Conservation (phyloP, 805 yeast species). For the Torulaspora franciscae region DNA sequence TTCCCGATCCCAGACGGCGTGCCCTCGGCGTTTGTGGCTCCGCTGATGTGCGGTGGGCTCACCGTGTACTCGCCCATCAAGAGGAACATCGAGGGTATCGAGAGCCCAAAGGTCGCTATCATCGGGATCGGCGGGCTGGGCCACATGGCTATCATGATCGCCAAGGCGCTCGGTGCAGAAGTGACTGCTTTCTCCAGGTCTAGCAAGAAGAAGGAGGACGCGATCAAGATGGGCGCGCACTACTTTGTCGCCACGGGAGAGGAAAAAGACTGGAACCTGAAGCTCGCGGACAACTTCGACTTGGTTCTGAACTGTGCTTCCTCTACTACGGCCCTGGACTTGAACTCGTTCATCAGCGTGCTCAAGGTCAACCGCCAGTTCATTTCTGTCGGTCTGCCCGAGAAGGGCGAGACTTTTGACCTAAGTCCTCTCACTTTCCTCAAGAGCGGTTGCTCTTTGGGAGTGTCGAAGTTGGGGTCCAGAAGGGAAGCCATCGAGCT, state of each 20-base stretch:
- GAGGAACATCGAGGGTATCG: slow-evolving; percentile 25
- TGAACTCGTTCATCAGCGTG: slow-evolving; percentile 44
- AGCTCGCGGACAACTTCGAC: slow-evolving; percentile 37
- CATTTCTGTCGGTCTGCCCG: slow-evolving; percentile 66
- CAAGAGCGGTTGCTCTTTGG: slow-evolving; percentile 45
- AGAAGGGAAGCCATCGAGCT: slow-evolving; percentile 61
- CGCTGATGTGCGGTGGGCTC: slow-evolving; percentile 54
- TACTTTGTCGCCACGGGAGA: slow-evolving; percentile 47
- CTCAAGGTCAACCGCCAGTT: slow-evolving; percentile 57
- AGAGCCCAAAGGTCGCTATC: slow-evolving; percentile 41
- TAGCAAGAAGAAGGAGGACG: slow-evolving; percentile 40
- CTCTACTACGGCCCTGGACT: slow-evolving; percentile 45
- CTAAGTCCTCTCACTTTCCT: slow-evolving; percentile 42
- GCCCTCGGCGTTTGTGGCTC: slow-evolving; percentile 44
- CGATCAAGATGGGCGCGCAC: slow-evolving; percentile 43
- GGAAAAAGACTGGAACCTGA: slow-evolving; percentile 36
- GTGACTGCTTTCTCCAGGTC: slow-evolving; percentile 47
- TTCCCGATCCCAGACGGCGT: slow-evolving; percentile 47
- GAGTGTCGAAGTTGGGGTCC: slow-evolving; percentile 58
- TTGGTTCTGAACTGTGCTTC: slow-evolving; percentile 44
- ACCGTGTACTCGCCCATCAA: slow-evolving; percentile 49
- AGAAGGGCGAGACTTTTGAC: slow-evolving; percentile 36
- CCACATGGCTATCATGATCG: slow-evolving; percentile 44
- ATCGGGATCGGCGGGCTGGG: slow-evolving; percentile 47
- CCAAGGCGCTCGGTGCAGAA: slow-evolving; percentile 48